These are phyloP conservation scores for Ploettnerulaceae sp. DNA, from an alignment of 2,329 filamentous ascomycete species.

Conservation along the genomic window DNA sequence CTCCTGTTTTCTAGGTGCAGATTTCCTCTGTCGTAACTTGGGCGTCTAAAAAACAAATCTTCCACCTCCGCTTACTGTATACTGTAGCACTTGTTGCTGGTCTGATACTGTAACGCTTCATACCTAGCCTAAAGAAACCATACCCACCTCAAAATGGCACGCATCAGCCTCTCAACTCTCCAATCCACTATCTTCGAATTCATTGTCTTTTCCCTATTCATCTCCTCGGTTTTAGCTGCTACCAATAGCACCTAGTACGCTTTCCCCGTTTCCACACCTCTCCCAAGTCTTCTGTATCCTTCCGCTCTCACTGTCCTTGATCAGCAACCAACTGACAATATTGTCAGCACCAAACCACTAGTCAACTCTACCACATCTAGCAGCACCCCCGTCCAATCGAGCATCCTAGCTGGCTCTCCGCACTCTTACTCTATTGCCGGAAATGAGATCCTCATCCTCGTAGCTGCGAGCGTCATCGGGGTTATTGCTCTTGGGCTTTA, in stretches of 20 bases:
- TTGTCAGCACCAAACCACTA: slow-evolving; percentile 2
- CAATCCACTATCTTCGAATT: slow-evolving; percentile 1
- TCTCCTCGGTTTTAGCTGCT: background rate
- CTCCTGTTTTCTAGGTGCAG: too few species aligned
- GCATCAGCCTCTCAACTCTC: slow-evolving; percentile 1
- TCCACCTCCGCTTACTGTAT: background rate
- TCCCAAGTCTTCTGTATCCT: background rate
- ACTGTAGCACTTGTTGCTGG: background rate
- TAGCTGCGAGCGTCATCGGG: background rate
- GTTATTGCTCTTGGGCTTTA: background rate
- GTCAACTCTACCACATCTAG: background rate
- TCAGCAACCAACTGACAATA: background rate
- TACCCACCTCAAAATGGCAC: slow-evolving; percentile 9
- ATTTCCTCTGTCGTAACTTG: too few species aligned
- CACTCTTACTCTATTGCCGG: background rate
- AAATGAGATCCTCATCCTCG: background rate
- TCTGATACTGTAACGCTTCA: background rate
- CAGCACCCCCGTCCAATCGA: background rate
- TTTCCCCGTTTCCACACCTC: background rate
- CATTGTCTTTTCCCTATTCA: slow-evolving; percentile 5
- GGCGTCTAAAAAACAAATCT: too few species aligned
- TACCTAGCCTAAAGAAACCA: too few species aligned
- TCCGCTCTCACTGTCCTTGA: background rate
- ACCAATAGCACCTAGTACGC: slow-evolving; percentile 14
- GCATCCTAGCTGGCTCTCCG: background rate